Evolutionary conservation across 1,284 basidiomycete species (phyloP), one percentile per base, ranked within the genome.

Genomic region (Trametes versicolor): DNA sequence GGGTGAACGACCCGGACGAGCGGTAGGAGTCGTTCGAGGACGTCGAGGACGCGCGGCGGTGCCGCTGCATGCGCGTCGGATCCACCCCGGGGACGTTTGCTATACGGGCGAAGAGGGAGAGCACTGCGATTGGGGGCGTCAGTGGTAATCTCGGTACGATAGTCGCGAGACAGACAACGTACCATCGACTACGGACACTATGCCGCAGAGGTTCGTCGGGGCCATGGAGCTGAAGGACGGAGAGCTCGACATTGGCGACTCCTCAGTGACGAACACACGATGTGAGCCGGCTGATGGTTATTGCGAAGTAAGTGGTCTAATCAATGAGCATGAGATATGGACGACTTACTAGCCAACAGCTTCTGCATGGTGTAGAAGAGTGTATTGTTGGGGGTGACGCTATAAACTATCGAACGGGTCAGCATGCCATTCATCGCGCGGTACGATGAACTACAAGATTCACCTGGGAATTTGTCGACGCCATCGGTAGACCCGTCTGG

Each of bases 171-270:
- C 29, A 39, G n/a, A 23, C 29, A 32, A 68, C 86, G 66, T 72
- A 93, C 91, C 87, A 71, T 93, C 91, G 29, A 92, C 90, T 61
- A 90, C 85, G n/a, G 92, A 93, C 13, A 93, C 88, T 39, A 93
- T 85, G 10, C 91, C 91, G 8, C 82, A 87, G 10, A 91, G 80
- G 67, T 83, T 86, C n/a, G 84, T 82, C 74, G 74, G 60, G 23
- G 72, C 71, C 6, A 80, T 76, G 19, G 83, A 77, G 53, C 81
- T 68, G 21, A 81, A 72, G 12, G 56, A 48, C 27, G 71, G 34
- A 81, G 84, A 21, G 85, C 85, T 7, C 81, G 76, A 27, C 82
- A 77, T 41, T 74, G 77, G 72, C 21, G 83, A 81, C 49, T 90
- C 88, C 59, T 84, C 83, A 0, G 87, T 89, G n/a, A 93, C 85